Percentiles rank a stretch among this genome's conserved stretches.
These are phyloP conservation scores for Trichophaea hybrida DNA, from an alignment of 2,329 filamentous ascomycete species.

Conservation along the genomic window DNA sequence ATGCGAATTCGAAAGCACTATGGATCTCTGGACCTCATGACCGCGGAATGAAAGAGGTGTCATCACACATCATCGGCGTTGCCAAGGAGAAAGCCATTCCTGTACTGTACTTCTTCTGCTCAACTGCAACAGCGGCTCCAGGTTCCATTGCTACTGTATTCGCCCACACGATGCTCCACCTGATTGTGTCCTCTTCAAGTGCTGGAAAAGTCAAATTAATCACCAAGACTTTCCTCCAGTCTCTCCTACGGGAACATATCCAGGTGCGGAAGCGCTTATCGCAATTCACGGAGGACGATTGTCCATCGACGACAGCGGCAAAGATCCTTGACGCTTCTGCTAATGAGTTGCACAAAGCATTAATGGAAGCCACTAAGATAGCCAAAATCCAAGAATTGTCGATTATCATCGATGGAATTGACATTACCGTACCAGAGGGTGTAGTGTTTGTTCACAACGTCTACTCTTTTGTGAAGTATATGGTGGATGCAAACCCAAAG, in stretches of 20 bases:
- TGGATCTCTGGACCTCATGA: background rate
- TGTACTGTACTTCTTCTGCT: background rate
- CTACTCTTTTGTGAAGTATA: background rate
- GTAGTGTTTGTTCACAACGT: background rate
- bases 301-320: background rate
- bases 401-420: background rate
- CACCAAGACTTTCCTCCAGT: background rate
- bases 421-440: background rate
- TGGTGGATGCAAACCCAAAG: background rate
- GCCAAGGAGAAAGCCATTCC: background rate
- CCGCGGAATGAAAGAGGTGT: background rate
- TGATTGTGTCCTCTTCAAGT: background rate
- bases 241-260: background rate
- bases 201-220: background rate
- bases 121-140: background rate
- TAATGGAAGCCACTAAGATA: background rate
- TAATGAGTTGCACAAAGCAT: background rate
- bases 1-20: background rate
- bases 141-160: background rate
- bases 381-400: background rate
- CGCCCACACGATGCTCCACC: background rate
- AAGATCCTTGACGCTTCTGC: background rate
- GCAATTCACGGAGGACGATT: background rate
- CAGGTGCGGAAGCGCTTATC: background rate
- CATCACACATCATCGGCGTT: background rate